Conservation (phyloP, 208 protist species). For the Spongospora subterranea region DNA sequence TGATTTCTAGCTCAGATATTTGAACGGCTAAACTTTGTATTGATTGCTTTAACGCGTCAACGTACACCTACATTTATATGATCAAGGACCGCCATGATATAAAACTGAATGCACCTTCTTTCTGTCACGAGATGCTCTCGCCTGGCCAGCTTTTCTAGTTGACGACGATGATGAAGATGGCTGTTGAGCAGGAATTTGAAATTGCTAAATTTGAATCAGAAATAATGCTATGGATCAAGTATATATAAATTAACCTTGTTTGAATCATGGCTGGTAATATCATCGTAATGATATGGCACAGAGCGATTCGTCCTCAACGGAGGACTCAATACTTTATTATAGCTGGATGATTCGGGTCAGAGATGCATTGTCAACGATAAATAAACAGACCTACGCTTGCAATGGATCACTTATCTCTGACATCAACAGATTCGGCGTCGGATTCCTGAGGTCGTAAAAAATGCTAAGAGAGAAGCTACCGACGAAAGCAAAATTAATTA, state of each 20-base stretch:
- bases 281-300: constrained; percentile 15
- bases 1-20: constrained; percentile 15
- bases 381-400: background rate
- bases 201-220: background rate
- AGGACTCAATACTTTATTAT: too few relatives aligned
- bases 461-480: background rate
- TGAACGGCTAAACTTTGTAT: background rate
- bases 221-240: background rate
- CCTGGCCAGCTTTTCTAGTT: background rate
- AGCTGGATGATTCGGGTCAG: too few relatives aligned
- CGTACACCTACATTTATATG: constrained; percentile 31
- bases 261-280: background rate
- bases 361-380: background rate
- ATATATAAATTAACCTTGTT: background rate
- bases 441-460: background rate
- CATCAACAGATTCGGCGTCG: too few relatives aligned
- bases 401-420: background rate
- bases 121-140: background rate
- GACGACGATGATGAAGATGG: background rate
- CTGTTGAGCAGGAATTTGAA: constrained; percentile 9
- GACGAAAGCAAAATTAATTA: background rate
- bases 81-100: background rate
- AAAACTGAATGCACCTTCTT: constrained; percentile 1
- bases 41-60: constrained; percentile 5
- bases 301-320: background rate